Conservation (phyloP, 176 grass and related monocot species). For the Zizania latifolia region DNA sequence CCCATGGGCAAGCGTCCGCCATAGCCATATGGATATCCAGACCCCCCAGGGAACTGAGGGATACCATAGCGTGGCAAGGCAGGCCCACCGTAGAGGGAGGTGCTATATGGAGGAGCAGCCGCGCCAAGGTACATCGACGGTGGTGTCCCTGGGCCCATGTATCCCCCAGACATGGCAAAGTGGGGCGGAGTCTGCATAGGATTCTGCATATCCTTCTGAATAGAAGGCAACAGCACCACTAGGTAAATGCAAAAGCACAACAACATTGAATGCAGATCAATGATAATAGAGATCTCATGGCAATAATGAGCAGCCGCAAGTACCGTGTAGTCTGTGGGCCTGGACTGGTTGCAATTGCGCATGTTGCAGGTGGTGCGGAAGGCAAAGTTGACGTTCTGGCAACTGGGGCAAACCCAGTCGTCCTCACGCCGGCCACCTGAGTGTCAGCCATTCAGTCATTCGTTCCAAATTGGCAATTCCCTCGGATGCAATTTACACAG, state of each 20-base stretch:
- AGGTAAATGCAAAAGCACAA: slow-evolving; percentile 26
- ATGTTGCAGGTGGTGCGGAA: slow-evolving; percentile 93
- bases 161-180: slow-evolving; percentile 33
- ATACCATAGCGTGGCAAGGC: slow-evolving; percentile 50
- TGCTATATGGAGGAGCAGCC: slow-evolving; percentile 39
- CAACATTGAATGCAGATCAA: background rate
- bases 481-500: background rate
- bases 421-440: slow-evolving; percentile 69
- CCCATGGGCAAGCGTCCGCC: slow-evolving; percentile 53
- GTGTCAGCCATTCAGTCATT: background rate
- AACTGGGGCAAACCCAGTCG: slow-evolving; percentile 86
- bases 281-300: background rate
- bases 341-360: slow-evolving; percentile 77
- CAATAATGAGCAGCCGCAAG: background rate
- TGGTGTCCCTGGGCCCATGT: slow-evolving; percentile 54
- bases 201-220: slow-evolving; percentile 52
- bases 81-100: slow-evolving; percentile 54
- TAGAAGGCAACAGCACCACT: slow-evolving; percentile 9
- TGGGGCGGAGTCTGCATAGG: slow-evolving; percentile 49
- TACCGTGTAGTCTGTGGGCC: slow-evolving; percentile 60
- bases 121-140: slow-evolving; percentile 62
- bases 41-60: slow-evolving; percentile 62
- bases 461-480: background rate
- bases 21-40: slow-evolving; percentile 68
- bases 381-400: slow-evolving; percentile 78